Evolutionary conservation across 2,329 filamentous ascomycete species (phyloP), one percentile per base, ranked within the genome.

Genomic region (Ophiocordyceps sinensis): DNA sequence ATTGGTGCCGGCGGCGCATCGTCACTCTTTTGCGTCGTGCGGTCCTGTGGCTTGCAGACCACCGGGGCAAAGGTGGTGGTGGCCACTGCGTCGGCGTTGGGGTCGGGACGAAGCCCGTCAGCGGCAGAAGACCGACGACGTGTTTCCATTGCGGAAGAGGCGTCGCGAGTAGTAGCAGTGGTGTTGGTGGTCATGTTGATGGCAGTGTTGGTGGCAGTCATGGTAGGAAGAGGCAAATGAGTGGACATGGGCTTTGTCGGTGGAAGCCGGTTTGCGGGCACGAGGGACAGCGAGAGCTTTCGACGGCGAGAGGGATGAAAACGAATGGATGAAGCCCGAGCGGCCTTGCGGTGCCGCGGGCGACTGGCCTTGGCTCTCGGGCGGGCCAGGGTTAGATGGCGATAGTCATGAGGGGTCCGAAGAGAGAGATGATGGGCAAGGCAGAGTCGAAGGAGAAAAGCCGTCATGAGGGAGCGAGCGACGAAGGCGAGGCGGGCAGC

Each of bases 391-490:
- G 59, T 61, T 48, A 67, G 53, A 47, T 61, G 61, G 48, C 58
- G 58, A 44, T 63, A 58, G 48, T 70, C 63, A 60, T 68, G 53
- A 47, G 66, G 58, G 53, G 70, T 58, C 56, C 61, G 51, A 57
- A 58, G 60, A 50, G 64, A 64, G 53, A 59, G 65, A 51, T 64
- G 61, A 56, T 67, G 63, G 49, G 62, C 55, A 53, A 64, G 62
- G 55, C 68, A 71, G 48, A 68, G 58, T 55, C 61, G 59, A 44
- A 70, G 53, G 45, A 69, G 61, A 53, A 63, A 64, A 51, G 57
- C 60, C 52, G 63, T 68, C 69, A 73, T 73, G 64, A 53, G 54
- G 49, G 47, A 53, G 41, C 34, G 39, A 42, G 36, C 41, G 42
- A 38, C 38, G 44, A 36, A 43, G 44, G 50, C 43, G 45, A 31